phyloP scores from a whole-genome alignment of 495 filamentous ascomycete genomes.

The Neurospora sp. region DNA sequence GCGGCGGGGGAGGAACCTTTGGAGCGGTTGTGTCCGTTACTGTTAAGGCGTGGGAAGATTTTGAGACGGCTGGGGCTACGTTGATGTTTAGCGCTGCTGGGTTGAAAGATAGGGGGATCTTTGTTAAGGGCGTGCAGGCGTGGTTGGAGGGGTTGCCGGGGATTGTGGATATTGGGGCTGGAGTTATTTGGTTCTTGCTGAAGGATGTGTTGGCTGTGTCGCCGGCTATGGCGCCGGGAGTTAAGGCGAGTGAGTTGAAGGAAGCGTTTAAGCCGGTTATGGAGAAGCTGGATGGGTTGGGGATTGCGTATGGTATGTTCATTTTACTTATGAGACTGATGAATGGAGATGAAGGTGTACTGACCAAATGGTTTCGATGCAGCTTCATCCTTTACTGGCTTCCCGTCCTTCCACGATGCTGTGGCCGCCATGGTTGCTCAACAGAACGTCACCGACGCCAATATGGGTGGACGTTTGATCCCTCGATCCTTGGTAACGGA shows the following conservation, averaged over 20 bases:
- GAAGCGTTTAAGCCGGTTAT: neutral
- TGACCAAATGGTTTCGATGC: neutral
- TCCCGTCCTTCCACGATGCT: neutral
- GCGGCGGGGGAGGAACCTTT: slow-evolving; percentile 46
- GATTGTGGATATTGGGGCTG: neutral
- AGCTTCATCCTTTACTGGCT: neutral
- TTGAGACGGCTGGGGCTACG: slow-evolving; percentile 9
- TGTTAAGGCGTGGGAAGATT: slow-evolving; percentile 26
- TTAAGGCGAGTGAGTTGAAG: neutral
- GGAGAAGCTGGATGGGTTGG: neutral
- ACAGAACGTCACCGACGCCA: neutral
- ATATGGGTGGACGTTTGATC: neutral
- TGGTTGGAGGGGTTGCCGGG: neutral
- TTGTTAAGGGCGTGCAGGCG: neutral
- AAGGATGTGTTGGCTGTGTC: neutral
- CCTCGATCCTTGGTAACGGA: neutral
- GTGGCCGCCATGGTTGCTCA: neutral
- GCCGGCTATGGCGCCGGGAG: neutral
- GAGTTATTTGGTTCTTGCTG: neutral
- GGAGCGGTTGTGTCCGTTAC: slow-evolving; percentile 42
- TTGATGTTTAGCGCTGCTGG: slow-evolving; percentile 11
- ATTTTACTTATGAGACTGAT: too few species aligned
- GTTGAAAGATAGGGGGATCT: neutral
- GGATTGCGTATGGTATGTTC: neutral
- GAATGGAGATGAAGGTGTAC: neutral